phyloP scores from a whole-genome alignment of 257 asterid species.

The Nicotiana tomentosiformis region DNA sequence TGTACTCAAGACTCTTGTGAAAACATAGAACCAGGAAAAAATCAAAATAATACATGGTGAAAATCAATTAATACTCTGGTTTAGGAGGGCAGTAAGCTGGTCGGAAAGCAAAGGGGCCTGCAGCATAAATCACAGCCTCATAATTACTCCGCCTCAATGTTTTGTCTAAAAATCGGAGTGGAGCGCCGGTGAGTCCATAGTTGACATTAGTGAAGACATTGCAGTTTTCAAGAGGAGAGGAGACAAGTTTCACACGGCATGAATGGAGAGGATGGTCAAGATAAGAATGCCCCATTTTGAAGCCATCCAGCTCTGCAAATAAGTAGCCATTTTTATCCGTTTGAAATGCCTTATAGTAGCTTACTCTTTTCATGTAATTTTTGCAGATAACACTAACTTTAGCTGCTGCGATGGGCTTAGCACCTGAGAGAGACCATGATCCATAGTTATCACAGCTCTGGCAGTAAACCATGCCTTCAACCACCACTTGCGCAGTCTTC shows the following conservation, averaged over 20 bases:
- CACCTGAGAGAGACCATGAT: constrained; percentile 51
- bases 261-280: constrained; percentile 91
- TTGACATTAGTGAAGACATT: constrained; percentile 61
- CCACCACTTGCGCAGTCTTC: constrained; percentile 46
- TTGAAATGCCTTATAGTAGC: constrained; percentile 64
- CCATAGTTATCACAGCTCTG: constrained; percentile 55
- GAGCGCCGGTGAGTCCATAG: constrained; percentile 69
- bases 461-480: constrained; percentile 81
- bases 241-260: constrained; percentile 64
- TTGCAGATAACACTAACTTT: constrained; percentile 77
- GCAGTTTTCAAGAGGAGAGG: constrained; percentile 55
- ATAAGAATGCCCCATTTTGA: constrained; percentile 55
- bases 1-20: neutral
- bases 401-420: constrained; percentile 52
- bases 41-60: neutral
- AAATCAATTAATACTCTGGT: constrained; percentile 19
- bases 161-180: constrained; percentile 60
- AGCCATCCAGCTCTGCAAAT: constrained; percentile 68
- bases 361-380: constrained; percentile 51
- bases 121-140: constrained; percentile 65
- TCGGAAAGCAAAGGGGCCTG: constrained; percentile 76
- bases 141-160: constrained; percentile 38
- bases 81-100: constrained; percentile 56
- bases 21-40: neutral
- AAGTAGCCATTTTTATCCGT: constrained; percentile 63